Percentiles rank a stretch among this genome's conserved stretches.
phyloP scores from a whole-genome alignment of 2,329 filamentous ascomycete species.

The Bipolaris victoriae region DNA sequence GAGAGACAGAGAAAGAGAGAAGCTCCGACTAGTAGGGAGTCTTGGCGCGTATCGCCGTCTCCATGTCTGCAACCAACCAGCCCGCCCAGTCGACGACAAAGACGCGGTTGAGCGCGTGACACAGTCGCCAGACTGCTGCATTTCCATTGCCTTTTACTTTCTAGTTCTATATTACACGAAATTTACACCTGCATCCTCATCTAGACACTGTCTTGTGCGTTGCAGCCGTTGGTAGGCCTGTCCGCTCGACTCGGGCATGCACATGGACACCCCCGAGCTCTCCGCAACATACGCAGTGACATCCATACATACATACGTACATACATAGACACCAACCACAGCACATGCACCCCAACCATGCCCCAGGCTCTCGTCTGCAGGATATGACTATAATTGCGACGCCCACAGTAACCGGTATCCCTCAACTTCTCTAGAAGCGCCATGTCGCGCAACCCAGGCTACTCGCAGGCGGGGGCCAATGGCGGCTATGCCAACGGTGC shows the following conservation, averaged over 20 bases:
- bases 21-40: slow-evolving; percentile 10
- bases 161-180: no score
- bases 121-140: no score
- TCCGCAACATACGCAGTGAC: slow-evolving; percentile 28
- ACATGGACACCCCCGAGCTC: slow-evolving; percentile 36
- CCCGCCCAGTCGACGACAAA: background rate
- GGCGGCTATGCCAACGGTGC: slow-evolving; percentile 47
- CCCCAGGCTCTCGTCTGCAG: slow-evolving; percentile 15
- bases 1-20: slow-evolving; percentile 21
- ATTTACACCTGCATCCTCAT: no score
- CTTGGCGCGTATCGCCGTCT: slow-evolving; percentile 25
- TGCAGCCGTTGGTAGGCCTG: no score
- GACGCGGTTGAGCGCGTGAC: no score
- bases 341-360: slow-evolving; percentile 13
- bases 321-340: slow-evolving; percentile 1
- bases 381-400: slow-evolving; percentile 22
- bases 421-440: slow-evolving; percentile 16
- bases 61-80: background rate
- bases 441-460: slow-evolving; percentile 48
- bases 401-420: slow-evolving; percentile 9
- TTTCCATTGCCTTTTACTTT: no score
- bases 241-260: background rate
- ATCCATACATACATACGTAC: background rate
- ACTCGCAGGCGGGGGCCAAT: slow-evolving; percentile 41
- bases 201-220: no score